Conservation (phyloP, 129 eudicot species). For the Centrapalus pauciflorus region DNA sequence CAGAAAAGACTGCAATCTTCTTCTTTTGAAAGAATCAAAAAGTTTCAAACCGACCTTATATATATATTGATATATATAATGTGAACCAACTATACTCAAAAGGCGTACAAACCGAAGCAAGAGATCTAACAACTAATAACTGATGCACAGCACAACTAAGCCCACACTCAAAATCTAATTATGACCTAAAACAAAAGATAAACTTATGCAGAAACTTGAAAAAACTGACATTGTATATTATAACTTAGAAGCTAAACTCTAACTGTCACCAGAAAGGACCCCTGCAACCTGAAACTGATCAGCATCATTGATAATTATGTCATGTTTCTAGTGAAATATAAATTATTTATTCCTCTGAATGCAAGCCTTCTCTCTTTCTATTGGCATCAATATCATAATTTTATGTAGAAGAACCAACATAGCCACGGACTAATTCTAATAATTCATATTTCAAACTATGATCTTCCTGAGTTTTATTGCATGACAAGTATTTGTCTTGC, state of each 20-base stretch:
- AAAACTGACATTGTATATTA: neutral
- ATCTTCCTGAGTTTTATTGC: neutral
- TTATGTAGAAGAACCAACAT: neutral
- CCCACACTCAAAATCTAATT: neutral
- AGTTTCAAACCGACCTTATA: too few species aligned
- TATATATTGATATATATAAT: too few species aligned
- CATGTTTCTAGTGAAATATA: neutral
- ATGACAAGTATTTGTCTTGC: neutral
- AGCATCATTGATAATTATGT: neutral
- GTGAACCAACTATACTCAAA: neutral
- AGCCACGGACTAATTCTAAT: neutral
- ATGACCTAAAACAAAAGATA: neutral
- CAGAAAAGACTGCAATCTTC: neutral
- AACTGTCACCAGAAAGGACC: neutral
- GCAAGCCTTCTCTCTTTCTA: neutral
- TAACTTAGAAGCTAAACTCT: neutral
- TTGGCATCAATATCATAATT: constrained; percentile 7
- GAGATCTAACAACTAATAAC: neutral
- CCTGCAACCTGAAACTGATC: neutral
- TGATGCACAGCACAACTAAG: neutral
- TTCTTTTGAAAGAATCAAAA: neutral
- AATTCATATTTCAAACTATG: constrained; percentile 3
- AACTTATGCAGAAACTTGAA: neutral
- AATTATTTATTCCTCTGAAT: neutral
- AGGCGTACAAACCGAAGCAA: neutral